These are phyloP conservation scores for Acmispon strigosus DNA, from an alignment of 306 rosid genomes.

Conservation along the genomic window DNA sequence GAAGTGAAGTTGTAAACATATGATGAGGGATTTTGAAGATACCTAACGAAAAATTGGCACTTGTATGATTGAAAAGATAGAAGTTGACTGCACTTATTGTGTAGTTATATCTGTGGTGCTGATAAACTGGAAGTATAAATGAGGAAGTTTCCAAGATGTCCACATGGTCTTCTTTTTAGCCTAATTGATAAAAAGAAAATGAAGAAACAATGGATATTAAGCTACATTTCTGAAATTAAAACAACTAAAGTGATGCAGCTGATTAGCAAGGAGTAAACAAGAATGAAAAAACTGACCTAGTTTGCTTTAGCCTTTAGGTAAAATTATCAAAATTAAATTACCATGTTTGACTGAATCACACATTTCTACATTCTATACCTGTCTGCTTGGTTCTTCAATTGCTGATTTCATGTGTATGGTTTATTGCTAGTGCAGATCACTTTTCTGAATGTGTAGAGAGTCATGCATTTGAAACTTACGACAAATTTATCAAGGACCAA, in stretches of 20 bases:
- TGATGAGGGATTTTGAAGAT: background rate
- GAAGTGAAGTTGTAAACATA: background rate
- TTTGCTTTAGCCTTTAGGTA: background rate
- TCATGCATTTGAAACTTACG: constrained; percentile 90
- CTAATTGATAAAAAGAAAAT: constrained; percentile 1
- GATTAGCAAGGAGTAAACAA: background rate
- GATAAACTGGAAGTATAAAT: background rate
- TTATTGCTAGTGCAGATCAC: constrained; percentile 70
- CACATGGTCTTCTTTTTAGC: background rate
- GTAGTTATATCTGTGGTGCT: background rate
- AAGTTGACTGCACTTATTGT: background rate
- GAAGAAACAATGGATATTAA: background rate
- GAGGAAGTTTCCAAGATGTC: background rate
- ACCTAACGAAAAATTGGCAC: background rate
- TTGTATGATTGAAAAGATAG: background rate
- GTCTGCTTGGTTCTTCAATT: constrained; percentile 16
- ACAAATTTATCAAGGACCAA: constrained; percentile 72
- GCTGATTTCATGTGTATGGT: constrained; percentile 11
- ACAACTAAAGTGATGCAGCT: background rate
- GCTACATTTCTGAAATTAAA: background rate
- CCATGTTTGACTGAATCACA: constrained; percentile 3
- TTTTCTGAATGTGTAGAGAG: constrained; percentile 90
- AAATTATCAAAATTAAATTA: background rate
- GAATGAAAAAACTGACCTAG: background rate
- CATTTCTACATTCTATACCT: background rate